These are phyloP conservation scores for Tephrocybe sp. DNA, from an alignment of 768 basidiomycete species.

Conservation along the genomic window DNA sequence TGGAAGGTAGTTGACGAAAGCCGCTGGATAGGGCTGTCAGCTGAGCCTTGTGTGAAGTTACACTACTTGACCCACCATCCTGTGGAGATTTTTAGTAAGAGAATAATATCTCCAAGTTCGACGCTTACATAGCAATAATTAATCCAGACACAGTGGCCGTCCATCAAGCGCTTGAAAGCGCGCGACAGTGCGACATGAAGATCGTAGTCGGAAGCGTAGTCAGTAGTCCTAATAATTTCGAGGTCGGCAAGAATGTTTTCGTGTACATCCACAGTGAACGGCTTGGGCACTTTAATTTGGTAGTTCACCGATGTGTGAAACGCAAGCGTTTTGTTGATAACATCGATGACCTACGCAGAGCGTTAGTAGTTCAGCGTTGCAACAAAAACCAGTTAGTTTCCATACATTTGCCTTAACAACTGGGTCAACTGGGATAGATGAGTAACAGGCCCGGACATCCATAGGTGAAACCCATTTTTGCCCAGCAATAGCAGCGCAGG, in stretches of 20 bases:
- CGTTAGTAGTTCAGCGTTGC: neutral
- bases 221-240: conserved; percentile 38
- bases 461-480: conserved; percentile 53
- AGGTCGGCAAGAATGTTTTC: conserved; percentile 53
- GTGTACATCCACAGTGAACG: conserved; percentile 53
- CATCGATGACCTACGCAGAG: conserved; percentile 45
- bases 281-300: conserved; percentile 49
- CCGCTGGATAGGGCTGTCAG: conserved; percentile 22
- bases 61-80: conserved; percentile 17
- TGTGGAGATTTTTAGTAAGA: conserved; percentile 1
- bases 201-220: conserved; percentile 50
- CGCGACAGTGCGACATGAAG: conserved; percentile 53
- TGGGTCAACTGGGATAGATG: conserved; percentile 45
- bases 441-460: conserved; percentile 50
- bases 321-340: conserved; percentile 52
- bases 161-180: conserved; percentile 52
- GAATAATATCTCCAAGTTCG: neutral
- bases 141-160: conserved; percentile 56
- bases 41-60: neutral
- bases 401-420: conserved; percentile 49
- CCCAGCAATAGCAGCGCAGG: conserved; percentile 50
- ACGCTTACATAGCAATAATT: conserved; percentile 54
- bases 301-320: conserved; percentile 67
- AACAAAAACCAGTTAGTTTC: neutral
- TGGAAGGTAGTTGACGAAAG: conserved; percentile 47